Conservation (phyloP, 2,329 filamentous ascomycete genomes). For the Epichloe sibirici region DNA sequence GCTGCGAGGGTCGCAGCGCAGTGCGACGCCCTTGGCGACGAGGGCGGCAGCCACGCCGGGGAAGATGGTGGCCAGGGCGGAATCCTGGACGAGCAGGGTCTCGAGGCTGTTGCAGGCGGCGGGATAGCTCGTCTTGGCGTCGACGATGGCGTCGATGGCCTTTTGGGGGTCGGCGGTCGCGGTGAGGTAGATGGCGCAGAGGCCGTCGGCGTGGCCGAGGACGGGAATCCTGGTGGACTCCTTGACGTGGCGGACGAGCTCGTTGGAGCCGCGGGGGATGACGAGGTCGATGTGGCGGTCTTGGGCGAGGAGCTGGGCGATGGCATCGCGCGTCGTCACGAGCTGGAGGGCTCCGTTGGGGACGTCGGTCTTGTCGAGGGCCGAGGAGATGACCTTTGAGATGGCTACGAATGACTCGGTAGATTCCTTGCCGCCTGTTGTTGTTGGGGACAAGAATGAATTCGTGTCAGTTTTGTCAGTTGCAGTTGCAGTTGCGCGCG, state of each 20-base stretch:
- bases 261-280: slow-evolving; percentile 83
- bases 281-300: slow-evolving; percentile 88
- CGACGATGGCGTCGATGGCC: slow-evolving; percentile 66
- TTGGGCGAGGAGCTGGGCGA: slow-evolving; percentile 74
- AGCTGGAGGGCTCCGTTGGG: slow-evolving; percentile 85
- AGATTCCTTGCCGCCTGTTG: slow-evolving; percentile 79
- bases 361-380: slow-evolving; percentile 60
- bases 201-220: slow-evolving; percentile 86
- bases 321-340: slow-evolving; percentile 82
- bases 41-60: slow-evolving; percentile 64
- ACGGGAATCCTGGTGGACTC: slow-evolving; percentile 87
- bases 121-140: slow-evolving; percentile 89
- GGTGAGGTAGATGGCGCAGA: slow-evolving; percentile 81
- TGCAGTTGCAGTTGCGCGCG: too few species aligned
- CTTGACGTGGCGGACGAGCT: slow-evolving; percentile 84
- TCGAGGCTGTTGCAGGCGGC: slow-evolving; percentile 94
- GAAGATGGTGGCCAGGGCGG: slow-evolving; percentile 53
- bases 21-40: slow-evolving; percentile 61
- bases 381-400: slow-evolving; percentile 68
- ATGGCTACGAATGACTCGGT: slow-evolving; percentile 92
- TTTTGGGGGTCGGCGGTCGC: slow-evolving; percentile 60
- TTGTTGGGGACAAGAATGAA: too few species aligned
- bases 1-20: slow-evolving; percentile 65
- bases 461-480: too few species aligned
- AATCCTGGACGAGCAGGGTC: slow-evolving; percentile 73